These are phyloP conservation scores for Fomitopsis betulina DNA, from an alignment of 1,284 basidiomycete species.

Conservation along the genomic window DNA sequence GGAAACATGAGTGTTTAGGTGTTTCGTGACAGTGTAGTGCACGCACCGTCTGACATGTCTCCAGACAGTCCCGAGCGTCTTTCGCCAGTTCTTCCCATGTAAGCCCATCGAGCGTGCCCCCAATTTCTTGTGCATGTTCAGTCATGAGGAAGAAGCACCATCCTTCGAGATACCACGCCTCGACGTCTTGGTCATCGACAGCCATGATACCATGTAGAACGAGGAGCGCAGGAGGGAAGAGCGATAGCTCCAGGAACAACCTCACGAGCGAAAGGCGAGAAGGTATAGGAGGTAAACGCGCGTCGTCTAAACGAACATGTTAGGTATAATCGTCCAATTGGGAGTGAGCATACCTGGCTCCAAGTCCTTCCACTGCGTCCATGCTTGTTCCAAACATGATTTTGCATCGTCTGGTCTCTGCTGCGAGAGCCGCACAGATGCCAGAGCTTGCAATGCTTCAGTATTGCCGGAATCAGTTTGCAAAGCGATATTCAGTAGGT, in stretches of 20 bases:
- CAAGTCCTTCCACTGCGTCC: slow-evolving; percentile 70
- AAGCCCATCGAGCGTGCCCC: slow-evolving; percentile 54
- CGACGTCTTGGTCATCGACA: slow-evolving; percentile 83
- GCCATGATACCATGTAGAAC: slow-evolving; percentile 80
- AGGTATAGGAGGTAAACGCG: slow-evolving; percentile 69
- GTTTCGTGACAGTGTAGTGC: not conserved
- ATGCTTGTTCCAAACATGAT: slow-evolving; percentile 64
- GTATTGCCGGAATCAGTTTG: slow-evolving; percentile 71
- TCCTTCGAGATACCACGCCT: slow-evolving; percentile 93
- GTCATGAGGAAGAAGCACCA: slow-evolving; percentile 88
- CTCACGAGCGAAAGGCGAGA: slow-evolving; percentile 76
- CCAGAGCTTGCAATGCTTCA: slow-evolving; percentile 79
- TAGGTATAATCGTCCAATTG: not conserved
- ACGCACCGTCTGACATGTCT: slow-evolving; percentile 76
- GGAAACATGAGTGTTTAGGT: not conserved
- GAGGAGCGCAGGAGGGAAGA: slow-evolving; percentile 67
- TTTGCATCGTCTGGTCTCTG: slow-evolving; percentile 79
- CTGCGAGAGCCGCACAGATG: slow-evolving; percentile 89
- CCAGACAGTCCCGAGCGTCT: slow-evolving; percentile 78
- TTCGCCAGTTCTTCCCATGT: slow-evolving; percentile 77
- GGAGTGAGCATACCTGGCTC: slow-evolving; percentile 50
- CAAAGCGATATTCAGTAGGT: slow-evolving; percentile 70
- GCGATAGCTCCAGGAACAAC: slow-evolving; percentile 78
- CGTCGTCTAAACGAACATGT: slow-evolving; percentile 47
- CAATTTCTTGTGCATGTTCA: slow-evolving; percentile 57